Evolutionary conservation across 1,284 basidiomycete species (phyloP), one percentile per base, ranked within the genome.

Genomic region (Ganoderma boninense): DNA sequence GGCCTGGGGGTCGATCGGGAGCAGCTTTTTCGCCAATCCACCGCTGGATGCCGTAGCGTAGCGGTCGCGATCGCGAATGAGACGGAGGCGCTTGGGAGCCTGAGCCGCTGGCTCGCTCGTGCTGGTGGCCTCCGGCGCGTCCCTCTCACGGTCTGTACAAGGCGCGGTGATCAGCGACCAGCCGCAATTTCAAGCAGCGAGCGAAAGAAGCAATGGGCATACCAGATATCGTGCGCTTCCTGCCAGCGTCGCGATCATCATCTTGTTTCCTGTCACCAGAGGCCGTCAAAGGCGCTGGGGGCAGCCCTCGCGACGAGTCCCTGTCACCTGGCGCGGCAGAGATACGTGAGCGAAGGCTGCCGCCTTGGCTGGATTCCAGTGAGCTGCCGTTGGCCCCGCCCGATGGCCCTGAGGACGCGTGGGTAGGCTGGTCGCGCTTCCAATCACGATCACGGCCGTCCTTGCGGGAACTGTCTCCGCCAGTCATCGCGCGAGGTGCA

Each of bases 211-310:
- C 4, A 44, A 57, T 62, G 23, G 49, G 81, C 87, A 74, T 81
- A 93, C 92, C 92, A 78, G 90, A 87, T 56, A 84, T 79, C 7
- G 90, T 89, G 67, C 92, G 87, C 81, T 94, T 94, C 76, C 91
- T 85, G 38, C 76, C 70, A 69, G 80, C 86, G 71, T 92, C 91
- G 63, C 87, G 86, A 38, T 92, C 91, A 29, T 92, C 90, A n/a
- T 89, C 87, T 80, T 80, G 70, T 68, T 57, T 72, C 69, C 62
- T 72, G 64, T 67, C 74, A 42, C 68, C 60, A 26, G 63, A 40
- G 20, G 43, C 43, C 18, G 63, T 66, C 20, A 68, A 78, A 14
- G 84, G 82, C 59, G 80, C 82, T 64, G 84, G 84, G 18, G 84
- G 79, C 76, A 75, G 76, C 29, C 80, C 72, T 4, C 84, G 82